These are phyloP conservation scores for Fusarium sarcochroum DNA, from an alignment of 2,329 filamentous ascomycete genomes.

Conservation along the genomic window DNA sequence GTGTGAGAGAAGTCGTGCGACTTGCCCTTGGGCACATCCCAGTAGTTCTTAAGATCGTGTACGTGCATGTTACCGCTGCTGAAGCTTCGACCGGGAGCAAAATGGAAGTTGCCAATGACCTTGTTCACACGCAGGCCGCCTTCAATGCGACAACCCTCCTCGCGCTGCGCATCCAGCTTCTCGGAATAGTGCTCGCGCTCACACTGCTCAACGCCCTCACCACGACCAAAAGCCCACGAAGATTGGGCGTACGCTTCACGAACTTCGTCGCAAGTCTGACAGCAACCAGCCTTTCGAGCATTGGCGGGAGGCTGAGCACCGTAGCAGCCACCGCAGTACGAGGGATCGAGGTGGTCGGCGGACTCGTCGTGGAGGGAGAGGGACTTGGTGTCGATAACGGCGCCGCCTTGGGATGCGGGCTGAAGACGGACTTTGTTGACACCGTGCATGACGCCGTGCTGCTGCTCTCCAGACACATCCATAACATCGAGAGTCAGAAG, in stretches of 20 bases:
- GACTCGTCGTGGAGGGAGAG: constrained; percentile 76
- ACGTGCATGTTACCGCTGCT: constrained; percentile 97
- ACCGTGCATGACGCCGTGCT: constrained; percentile 93
- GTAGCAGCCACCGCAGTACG: constrained; percentile 95
- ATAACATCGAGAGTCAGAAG: constrained; percentile 97
- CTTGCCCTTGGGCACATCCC: constrained; percentile 76
- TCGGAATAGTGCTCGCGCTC: constrained; percentile 94
- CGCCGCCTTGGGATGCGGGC: constrained; percentile 79
- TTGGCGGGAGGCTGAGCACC: constrained; percentile 81
- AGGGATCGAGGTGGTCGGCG: constrained; percentile 85
- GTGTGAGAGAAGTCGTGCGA: constrained; percentile 90
- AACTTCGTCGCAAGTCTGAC: constrained; percentile 97
- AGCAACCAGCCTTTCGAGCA: constrained; percentile 87
- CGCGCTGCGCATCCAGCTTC: constrained; percentile 86
- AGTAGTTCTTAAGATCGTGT: constrained; percentile 97
- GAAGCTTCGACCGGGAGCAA: constrained; percentile 95
- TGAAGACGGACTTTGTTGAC: constrained; percentile 90
- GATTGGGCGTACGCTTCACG: constrained; percentile 91
- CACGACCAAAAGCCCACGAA: constrained; percentile 94
- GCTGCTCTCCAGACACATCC: constrained; percentile 98
- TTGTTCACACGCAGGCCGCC: constrained; percentile 96
- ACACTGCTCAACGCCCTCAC: constrained; percentile 95
- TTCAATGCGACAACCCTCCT: constrained; percentile 95
- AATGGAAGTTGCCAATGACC: constrained; percentile 98
- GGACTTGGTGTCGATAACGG: constrained; percentile 78